Percentiles rank a stretch among this genome's conserved stretches.
These are phyloP conservation scores for Colletotrichum paranaense DNA, from an alignment of 2,329 filamentous ascomycete species.

Conservation along the genomic window DNA sequence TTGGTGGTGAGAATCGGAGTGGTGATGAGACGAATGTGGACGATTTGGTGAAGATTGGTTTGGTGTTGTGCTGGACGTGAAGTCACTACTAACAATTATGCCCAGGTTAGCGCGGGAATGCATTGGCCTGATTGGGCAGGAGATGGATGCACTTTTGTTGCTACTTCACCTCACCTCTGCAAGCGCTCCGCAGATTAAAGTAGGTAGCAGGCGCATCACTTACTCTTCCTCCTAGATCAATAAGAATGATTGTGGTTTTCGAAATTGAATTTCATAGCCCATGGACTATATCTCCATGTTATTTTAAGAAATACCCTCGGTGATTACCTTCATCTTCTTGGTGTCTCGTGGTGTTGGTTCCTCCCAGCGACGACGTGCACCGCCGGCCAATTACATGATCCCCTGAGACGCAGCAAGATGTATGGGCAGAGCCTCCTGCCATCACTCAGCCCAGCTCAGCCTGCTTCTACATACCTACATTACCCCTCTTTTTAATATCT, in stretches of 20 bases:
- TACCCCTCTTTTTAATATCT: not conserved
- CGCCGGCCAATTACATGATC: not conserved
- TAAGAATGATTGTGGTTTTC: no score
- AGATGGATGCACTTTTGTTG: not conserved
- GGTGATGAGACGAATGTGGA: not conserved
- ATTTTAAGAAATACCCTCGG: no score
- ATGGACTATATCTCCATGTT: no score
- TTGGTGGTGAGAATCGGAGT: no score
- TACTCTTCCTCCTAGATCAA: not conserved
- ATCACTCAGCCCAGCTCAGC: not conserved
- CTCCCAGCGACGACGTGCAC: not conserved
- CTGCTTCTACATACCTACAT: not conserved
- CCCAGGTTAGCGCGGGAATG: accelerated
- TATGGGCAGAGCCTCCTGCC: not conserved
- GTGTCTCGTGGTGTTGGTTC: not conserved
- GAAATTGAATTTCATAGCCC: no score
- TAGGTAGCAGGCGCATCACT: no score
- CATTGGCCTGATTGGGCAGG: not conserved
- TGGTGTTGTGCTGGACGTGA: not conserved
- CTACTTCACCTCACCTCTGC: not conserved
- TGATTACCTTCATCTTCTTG: no score
- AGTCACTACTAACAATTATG: not conserved
- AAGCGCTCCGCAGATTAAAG: no score
- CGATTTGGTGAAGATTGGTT: not conserved
- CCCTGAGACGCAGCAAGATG: not conserved